Evolutionary conservation across 352 stramenopile species (phyloP).

Genomic region (Pythium chondricola): DNA sequence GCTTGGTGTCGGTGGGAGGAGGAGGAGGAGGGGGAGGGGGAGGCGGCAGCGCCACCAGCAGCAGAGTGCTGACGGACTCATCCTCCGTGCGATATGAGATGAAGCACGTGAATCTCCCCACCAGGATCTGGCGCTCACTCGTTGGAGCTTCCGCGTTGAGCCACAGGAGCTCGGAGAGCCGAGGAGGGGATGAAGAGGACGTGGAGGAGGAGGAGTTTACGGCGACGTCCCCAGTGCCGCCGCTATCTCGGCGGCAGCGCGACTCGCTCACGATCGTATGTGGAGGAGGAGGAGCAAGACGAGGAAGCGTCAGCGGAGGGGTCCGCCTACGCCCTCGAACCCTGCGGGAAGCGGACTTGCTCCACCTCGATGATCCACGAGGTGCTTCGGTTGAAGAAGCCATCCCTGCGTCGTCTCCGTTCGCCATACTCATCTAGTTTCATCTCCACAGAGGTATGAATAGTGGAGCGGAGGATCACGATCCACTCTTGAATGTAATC

Average conservation of each 20-base stretch:
- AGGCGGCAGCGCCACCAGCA: background rate
- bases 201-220: background rate
- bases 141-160: background rate
- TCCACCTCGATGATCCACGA: conserved; percentile 3
- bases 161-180: background rate
- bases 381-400: background rate
- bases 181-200: background rate
- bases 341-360: conserved; percentile 9
- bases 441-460: too few relatives aligned
- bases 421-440: too few relatives aligned
- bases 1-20: conserved; percentile 7
- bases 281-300: too few relatives aligned
- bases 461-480: background rate
- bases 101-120: conserved; percentile 11
- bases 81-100: background rate
- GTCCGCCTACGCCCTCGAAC: too few relatives aligned
- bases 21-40: background rate
- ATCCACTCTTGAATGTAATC: conserved; percentile 22
- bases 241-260: too few relatives aligned
- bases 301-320: too few relatives aligned
- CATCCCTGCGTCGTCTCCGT: too few relatives aligned
- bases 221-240: background rate
- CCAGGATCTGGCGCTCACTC: conserved; percentile 17
- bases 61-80: too few relatives aligned
- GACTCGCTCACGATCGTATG: too few relatives aligned